Evolutionary conservation across 176 grass and related monocot species (phyloP), one percentile per base, ranked within the genome.

Genomic region (Bonia amplexicaulis): DNA sequence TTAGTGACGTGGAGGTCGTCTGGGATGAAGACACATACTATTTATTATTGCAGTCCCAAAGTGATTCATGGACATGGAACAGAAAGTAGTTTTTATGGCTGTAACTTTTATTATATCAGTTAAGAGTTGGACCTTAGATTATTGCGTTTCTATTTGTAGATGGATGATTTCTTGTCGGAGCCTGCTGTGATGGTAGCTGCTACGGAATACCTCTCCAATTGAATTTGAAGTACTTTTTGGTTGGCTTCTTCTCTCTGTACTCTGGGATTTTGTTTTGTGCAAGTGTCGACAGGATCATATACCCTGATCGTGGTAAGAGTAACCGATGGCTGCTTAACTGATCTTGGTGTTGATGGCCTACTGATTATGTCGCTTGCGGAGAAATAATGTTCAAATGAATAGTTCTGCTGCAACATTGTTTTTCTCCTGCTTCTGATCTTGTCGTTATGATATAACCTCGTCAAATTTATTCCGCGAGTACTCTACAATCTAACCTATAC

Each of bases 101-200:
- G 82, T 82, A 78, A 85, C 12, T 81, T 78, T 78, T 82, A 73
- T 58, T 12, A 31, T 78, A 26, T 78, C 58, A 79, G 58, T 61
- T 29, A 70, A 87, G 68, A 54, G 14, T 65, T 87, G 42, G 84
- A 89, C 66, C 89, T 89, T 91, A 92, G 77, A 64, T 74, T 81
- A 20, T 84, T 77, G 19, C 69, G 64, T 90, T 90, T 95, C 54
- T 90, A 95, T 74, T 86, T 95, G 93, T 95, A 95, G 93, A 92
- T 95, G 93, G 93, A 95, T 95, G 90, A 95, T 72, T 85, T 90
- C 35, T 87, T 79, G 51, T 86, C 65, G 82, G 75, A 88, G 86
- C 64, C 77, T 78, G 90, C 78, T 71, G 77, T 77, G 82, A 86
- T 79, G 80, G 53, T 86, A 90, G 79, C 88, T 85, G 74, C 76